Evolutionary conservation across 2,329 filamentous ascomycete genomes (phyloP).

Genomic region (Achaetomium macrosporum): DNA sequence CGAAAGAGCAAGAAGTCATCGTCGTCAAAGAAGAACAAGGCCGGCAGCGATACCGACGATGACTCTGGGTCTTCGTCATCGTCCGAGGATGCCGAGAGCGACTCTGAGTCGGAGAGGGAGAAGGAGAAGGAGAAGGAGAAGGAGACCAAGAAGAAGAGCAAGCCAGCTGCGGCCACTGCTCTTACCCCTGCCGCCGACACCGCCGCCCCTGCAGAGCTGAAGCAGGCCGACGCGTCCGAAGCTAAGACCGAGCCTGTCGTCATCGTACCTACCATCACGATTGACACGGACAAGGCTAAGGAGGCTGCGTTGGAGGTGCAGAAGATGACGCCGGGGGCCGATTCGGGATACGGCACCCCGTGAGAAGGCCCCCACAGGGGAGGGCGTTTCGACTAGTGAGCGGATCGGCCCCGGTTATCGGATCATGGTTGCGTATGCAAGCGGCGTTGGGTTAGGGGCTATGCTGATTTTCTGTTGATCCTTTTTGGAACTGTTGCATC

Average conservation of each 20-base stretch:
- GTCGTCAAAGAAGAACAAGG: slow-evolving; percentile 14
- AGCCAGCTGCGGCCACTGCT: not conserved
- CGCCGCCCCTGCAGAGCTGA: slow-evolving; percentile 7
- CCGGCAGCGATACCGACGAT: slow-evolving; percentile 4
- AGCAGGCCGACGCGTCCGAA: not conserved
- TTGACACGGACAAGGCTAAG: slow-evolving; percentile 19
- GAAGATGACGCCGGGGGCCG: slow-evolving; percentile 14
- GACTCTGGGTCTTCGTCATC: slow-evolving; percentile 5
- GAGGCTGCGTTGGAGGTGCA: slow-evolving; percentile 11
- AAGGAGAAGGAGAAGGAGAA: slow-evolving; percentile 9
- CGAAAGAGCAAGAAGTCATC: slow-evolving; percentile 15
- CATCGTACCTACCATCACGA: slow-evolving; percentile 9
- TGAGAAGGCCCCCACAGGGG: slow-evolving; percentile 2
- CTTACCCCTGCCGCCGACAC: not conserved
- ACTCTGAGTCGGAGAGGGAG: slow-evolving; percentile 12
- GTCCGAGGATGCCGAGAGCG: slow-evolving; percentile 5
- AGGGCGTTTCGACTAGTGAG: not conserved
- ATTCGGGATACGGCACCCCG: slow-evolving; percentile 27
- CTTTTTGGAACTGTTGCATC: not conserved
- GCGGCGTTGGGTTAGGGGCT: not conserved
- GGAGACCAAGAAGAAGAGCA: slow-evolving; percentile 8
- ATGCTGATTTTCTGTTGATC: not conserved
- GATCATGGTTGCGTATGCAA: slow-evolving; percentile 2
- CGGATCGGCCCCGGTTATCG: not conserved
- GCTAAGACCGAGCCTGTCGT: slow-evolving; percentile 3